Conservation (phyloP, 73 alveolate genomes). For the Paramecium sexaurelia region DNA sequence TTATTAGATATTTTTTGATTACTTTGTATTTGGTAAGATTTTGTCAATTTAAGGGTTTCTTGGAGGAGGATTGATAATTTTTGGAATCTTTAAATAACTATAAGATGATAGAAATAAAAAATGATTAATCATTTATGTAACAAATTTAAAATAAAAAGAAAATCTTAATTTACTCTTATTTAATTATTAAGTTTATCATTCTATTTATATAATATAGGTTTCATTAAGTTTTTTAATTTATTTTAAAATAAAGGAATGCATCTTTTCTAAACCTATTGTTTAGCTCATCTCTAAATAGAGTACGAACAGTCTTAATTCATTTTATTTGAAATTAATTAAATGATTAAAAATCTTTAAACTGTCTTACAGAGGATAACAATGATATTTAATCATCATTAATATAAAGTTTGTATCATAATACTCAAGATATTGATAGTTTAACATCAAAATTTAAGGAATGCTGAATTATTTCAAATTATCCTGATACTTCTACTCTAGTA, state of each 20-base stretch:
- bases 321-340: background rate
- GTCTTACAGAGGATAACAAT: background rate
- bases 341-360: background rate
- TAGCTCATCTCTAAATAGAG: background rate
- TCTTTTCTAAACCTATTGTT: background rate
- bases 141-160: background rate
- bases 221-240: slow-evolving; percentile 1
- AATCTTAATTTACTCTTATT: background rate
- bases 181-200: background rate
- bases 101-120: background rate
- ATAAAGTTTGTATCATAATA: background rate
- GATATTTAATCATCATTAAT: slow-evolving; percentile 15
- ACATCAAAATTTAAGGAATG: background rate
- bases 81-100: background rate
- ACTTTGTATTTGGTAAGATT: background rate
- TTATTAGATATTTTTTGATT: background rate
- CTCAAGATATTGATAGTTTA: background rate
- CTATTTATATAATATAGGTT: slow-evolving; percentile 17
- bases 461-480: background rate
- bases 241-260: background rate
- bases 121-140: background rate
- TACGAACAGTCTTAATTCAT: background rate
- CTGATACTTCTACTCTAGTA: background rate
- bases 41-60: background rate
- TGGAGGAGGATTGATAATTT: background rate